Evolutionary conservation across 441 rosid genomes (phyloP).

Genomic region (Populus hybrid): DNA sequence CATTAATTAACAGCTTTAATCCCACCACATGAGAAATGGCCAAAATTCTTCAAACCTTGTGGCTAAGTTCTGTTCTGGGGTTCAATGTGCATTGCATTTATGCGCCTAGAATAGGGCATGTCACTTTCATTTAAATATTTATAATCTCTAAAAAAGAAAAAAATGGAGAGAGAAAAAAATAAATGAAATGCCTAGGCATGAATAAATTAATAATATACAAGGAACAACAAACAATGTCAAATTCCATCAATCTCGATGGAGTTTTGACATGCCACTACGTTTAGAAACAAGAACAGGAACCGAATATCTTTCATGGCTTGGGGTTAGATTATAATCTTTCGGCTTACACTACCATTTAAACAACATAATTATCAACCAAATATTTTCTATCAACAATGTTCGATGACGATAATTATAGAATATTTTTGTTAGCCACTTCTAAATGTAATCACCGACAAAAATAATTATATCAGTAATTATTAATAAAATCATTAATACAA

Average conservation of each 20-base stretch:
- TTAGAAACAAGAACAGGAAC: neutral
- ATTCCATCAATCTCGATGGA: neutral
- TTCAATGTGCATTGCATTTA: constrained; percentile 22
- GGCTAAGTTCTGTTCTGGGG: neutral
- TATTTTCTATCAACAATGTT: no score
- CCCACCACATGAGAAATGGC: neutral
- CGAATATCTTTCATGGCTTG: no score
- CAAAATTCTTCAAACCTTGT: neutral
- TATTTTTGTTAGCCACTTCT: no score
- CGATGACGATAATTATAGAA: no score
- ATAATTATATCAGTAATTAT: no score
- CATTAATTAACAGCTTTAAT: neutral
- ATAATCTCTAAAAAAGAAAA: neutral
- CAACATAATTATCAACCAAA: no score
- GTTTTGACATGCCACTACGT: neutral
- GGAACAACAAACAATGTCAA: neutral
- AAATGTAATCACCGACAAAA: no score
- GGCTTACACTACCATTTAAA: no score
- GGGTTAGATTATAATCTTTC: no score
- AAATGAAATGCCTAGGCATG: neutral
- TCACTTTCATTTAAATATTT: constrained; percentile 8
- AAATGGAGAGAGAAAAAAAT: neutral
- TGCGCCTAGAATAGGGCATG: constrained; percentile 4
- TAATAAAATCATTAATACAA: no score
- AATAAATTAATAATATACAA: neutral